These are phyloP conservation scores for Colletotrichum gloeosporioides DNA, from an alignment of 2,329 filamentous ascomycete genomes.

Conservation along the genomic window DNA sequence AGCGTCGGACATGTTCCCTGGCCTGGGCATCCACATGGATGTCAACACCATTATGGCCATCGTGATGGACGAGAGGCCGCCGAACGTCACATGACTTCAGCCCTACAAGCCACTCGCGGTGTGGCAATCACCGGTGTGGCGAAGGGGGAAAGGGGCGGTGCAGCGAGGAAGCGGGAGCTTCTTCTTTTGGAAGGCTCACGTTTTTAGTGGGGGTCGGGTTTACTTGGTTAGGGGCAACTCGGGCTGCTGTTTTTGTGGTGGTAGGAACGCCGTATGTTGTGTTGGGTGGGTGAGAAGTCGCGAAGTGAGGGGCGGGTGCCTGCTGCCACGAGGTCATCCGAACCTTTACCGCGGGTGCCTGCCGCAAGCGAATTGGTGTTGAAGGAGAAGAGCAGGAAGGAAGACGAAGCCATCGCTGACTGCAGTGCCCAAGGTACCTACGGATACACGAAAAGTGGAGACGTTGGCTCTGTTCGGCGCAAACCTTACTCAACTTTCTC, in stretches of 20 bases:
- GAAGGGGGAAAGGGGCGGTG: not conserved
- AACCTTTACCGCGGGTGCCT: not conserved
- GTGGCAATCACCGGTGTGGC: not conserved
- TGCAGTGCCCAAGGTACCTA: not conserved
- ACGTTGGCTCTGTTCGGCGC: not conserved
- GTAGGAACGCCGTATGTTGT: not conserved
- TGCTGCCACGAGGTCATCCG: not conserved
- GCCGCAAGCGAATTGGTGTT: not conserved
- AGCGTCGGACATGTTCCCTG: not conserved
- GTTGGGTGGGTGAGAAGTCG: not conserved
- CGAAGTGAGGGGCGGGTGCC: not conserved
- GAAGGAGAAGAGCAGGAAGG: not conserved
- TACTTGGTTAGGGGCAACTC: not conserved
- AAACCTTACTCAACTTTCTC: not conserved
- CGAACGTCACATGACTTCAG: conserved; percentile 13
- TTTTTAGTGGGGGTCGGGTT: not conserved
- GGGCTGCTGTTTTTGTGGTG: not conserved
- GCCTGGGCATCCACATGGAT: not conserved
- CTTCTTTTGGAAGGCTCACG: not conserved
- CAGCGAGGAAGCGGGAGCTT: not conserved
- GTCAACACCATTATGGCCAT: not conserved
- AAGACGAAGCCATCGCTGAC: not conserved
- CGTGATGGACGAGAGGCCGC: not conserved
- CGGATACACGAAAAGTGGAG: not conserved
- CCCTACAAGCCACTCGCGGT: conserved; percentile 1